A percentile compares a stretch with the other conserved stretches of the same genome.
Evolutionary conservation across 2,329 filamentous ascomycete species (phyloP).

Genomic region (Scedosporium dehoogii): DNA sequence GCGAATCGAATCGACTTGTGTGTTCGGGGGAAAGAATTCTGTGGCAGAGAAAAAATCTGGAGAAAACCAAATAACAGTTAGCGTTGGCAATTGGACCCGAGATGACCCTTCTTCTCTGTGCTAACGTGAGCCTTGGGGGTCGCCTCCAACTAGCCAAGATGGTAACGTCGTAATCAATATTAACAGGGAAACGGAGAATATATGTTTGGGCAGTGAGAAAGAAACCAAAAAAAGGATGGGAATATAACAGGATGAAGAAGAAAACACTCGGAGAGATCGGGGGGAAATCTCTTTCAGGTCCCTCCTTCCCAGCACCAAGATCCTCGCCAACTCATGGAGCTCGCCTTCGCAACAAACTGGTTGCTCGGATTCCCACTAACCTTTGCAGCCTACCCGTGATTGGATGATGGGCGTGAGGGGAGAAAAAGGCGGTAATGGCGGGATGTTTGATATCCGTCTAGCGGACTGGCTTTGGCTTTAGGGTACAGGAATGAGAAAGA

Average conservation of each 20-base stretch:
- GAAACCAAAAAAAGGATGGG: background rate
- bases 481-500: background rate
- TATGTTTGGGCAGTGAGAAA: background rate
- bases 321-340: background rate
- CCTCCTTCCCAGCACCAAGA: background rate
- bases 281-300: background rate
- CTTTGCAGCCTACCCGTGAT: background rate
- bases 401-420: background rate
- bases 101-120: background rate
- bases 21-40: background rate
- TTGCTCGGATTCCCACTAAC: background rate
- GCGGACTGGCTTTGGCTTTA: background rate
- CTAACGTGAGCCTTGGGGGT: background rate
- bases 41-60: conserved; percentile 3
- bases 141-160: background rate
- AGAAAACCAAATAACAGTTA: background rate
- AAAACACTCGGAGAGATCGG: background rate
- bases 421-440: conserved; percentile 1
- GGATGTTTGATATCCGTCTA: background rate
- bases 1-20: background rate
- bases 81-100: background rate
- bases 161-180: background rate
- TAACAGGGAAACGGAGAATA: background rate
- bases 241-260: background rate
- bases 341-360: background rate